Percentiles rank a stretch among this genome's conserved stretches.
Conservation (phyloP, 129 eudicot genomes). For the Flaveria linearis region DNA sequence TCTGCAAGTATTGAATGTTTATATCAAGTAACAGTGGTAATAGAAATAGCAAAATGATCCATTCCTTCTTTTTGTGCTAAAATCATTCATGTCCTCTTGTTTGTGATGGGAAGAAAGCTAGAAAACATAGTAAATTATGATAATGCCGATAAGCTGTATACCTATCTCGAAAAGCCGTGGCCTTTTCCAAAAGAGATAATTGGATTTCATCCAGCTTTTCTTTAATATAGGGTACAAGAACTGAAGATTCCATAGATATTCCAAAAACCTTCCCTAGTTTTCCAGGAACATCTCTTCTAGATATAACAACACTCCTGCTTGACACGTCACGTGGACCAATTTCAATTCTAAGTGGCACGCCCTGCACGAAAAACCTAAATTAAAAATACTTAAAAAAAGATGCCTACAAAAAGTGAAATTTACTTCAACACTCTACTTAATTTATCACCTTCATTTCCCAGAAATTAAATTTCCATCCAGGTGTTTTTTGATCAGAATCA, state of each 20-base stretch:
- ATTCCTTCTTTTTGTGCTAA: not conserved
- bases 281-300: slow-evolving; percentile 96
- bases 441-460: slow-evolving; percentile 97
- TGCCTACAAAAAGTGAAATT: slow-evolving; percentile 1
- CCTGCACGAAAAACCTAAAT: slow-evolving; percentile 37
- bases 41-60: not conserved
- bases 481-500: slow-evolving; percentile 93
- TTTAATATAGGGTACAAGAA: slow-evolving; percentile 58
- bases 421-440: slow-evolving; percentile 2
- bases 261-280: slow-evolving; percentile 95
- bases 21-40: slow-evolving; percentile 2
- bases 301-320: slow-evolving; percentile 74
- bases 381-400: not conserved
- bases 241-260: slow-evolving; percentile 80
- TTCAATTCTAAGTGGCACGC: slow-evolving; percentile 89
- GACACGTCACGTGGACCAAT: slow-evolving; percentile 89
- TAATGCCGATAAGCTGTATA: slow-evolving; percentile 16
- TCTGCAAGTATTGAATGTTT: not conserved
- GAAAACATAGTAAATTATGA: not conserved
- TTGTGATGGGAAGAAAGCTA: slow-evolving; percentile 6
- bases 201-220: slow-evolving; percentile 79
- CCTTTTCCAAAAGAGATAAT: slow-evolving; percentile 65
- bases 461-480: slow-evolving; percentile 95
- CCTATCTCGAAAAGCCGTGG: slow-evolving; percentile 85
- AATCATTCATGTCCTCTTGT: slow-evolving; percentile 13